Base-by-base conservation (phyloP, 495 filamentous ascomycete species). In the Schizothecium vesticola region DNA sequence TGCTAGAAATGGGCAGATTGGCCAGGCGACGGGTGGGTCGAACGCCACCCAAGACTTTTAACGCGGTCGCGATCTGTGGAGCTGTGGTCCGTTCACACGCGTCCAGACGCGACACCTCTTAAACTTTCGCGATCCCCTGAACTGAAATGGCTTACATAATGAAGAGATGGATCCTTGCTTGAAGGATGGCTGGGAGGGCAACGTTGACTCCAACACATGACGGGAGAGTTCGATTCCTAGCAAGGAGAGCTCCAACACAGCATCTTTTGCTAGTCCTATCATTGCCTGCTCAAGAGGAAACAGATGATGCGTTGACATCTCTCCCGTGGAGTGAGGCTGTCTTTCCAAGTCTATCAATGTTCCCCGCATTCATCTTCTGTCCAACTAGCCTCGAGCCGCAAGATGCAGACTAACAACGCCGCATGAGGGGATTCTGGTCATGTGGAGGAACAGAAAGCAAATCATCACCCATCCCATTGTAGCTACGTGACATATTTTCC, bases 21-120 rank as follows among this genome's bases (percentile, higher is more conserved):
- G 33, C 51, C 56, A 55, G 56, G 51, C 16, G 56, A 51, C 58
- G 29, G 26, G 23, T 65, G 59, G 31, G 24, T 21, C 57, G 33
- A 28, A 28, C 56, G 65, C 60, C 69, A 64, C 69, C 71, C 66
- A 68, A 74, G 69, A 67, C 64, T 72, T 73, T 74, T 70, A 69
- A 76, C 74, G 74, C 74, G 74, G 61, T 76, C 69, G 66, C 33
- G 33, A n/a, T 13, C 12, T 5, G 13, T 43, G 33, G 33, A 43
- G 33, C 71, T 3, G 66, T 72, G 68, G 64, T 11, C 43, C 51
- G 61, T 65, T 31, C 61, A 69, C 61, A 62, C 74, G 74, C 71
- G 74, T 74, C 51, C 59, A 60, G 59, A 65, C 70, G 71, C 71
- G 71, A 64, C 67, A 67, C 61, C 63, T 36, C 62, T 65, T 64